Evolutionary conservation across 202 grass and related monocot species (phyloP).

Genomic region (Brachypodium distachyon): DNA sequence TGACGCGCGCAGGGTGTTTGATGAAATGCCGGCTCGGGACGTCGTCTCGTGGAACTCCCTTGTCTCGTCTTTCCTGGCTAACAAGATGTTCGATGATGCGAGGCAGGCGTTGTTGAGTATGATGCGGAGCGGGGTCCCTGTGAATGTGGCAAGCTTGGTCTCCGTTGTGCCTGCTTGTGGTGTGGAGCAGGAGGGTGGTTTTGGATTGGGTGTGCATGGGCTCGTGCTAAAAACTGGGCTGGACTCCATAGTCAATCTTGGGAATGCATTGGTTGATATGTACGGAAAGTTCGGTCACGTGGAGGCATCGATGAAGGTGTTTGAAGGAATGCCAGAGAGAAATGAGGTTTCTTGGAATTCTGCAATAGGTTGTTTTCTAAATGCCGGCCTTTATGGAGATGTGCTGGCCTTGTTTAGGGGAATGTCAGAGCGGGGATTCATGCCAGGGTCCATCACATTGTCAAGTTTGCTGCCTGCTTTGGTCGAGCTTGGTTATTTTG

Average conservation of each 20-base stretch:
- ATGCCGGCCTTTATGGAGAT: conserved; percentile 28
- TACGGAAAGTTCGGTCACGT: conserved; percentile 61
- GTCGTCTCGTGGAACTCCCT: conserved; percentile 82
- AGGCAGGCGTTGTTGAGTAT: conserved; percentile 25
- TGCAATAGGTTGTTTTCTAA: conserved; percentile 58
- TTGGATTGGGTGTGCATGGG: conserved; percentile 50
- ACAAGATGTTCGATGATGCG: conserved; percentile 19
- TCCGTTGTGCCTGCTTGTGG: conserved; percentile 61
- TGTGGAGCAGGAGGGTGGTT: conserved; percentile 26
- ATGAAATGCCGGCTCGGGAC: conserved; percentile 54
- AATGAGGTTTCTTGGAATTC: conserved; percentile 91
- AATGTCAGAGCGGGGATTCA: conserved; percentile 33
- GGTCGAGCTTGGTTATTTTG: conserved; percentile 57
- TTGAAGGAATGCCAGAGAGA: conserved; percentile 38
- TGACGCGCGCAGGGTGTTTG: conserved; percentile 41
- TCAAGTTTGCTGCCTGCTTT: conserved; percentile 68
- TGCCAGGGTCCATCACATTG: conserved; percentile 54
- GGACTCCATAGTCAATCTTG: conserved; percentile 34
- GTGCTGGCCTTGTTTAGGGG: conserved; percentile 41
- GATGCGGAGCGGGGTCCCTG: conserved; percentile 13
- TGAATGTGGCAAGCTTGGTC: conserved; percentile 55
- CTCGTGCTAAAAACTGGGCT: conserved; percentile 48
- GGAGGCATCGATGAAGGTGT: conserved; percentile 30
- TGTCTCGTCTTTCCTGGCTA: conserved; percentile 37
- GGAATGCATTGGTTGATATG: conserved; percentile 66